Evolutionary conservation across 345 rosid species (phyloP).

Genomic region (Acer campestre): DNA sequence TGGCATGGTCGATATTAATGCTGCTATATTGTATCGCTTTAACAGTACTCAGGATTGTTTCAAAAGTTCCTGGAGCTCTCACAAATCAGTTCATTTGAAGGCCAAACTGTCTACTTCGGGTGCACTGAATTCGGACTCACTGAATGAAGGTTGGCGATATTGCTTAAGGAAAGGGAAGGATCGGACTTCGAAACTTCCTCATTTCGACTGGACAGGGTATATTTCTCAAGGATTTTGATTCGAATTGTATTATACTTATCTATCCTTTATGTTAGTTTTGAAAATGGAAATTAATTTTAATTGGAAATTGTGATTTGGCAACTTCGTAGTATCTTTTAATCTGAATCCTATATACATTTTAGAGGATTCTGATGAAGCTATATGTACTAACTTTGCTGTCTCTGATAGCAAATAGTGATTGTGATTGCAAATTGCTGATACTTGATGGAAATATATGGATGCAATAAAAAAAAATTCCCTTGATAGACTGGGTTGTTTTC

Average conservation of each 20-base stretch:
- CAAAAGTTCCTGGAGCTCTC: slow-evolving; percentile 91
- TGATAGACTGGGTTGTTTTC: neutral
- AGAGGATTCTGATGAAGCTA: neutral
- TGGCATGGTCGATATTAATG: slow-evolving; percentile 6
- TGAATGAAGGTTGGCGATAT: slow-evolving; percentile 73
- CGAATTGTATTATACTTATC: neutral
- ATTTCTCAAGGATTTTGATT: slow-evolving; percentile 24
- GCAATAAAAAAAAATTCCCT: neutral
- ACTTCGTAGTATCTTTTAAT: neutral
- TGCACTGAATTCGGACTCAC: slow-evolving; percentile 42
- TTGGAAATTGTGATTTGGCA: neutral
- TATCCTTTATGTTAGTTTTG: neutral
- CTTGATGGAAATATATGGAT: neutral
- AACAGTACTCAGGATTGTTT: slow-evolving; percentile 93
- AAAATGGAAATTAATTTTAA: neutral
- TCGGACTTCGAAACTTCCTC: slow-evolving; percentile 67
- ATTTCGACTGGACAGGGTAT: slow-evolving; percentile 97
- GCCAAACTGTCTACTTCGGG: slow-evolving; percentile 56
- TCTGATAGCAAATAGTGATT: neutral
- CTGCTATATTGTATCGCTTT: neutral
- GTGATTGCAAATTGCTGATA: neutral
- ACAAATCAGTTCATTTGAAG: slow-evolving; percentile 80
- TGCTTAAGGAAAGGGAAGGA: slow-evolving; percentile 74
- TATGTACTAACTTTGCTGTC: neutral
- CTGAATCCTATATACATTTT: neutral